phyloP scores from a whole-genome alignment of 495 filamentous ascomycete species.

The Annulohypoxylon nitens region DNA sequence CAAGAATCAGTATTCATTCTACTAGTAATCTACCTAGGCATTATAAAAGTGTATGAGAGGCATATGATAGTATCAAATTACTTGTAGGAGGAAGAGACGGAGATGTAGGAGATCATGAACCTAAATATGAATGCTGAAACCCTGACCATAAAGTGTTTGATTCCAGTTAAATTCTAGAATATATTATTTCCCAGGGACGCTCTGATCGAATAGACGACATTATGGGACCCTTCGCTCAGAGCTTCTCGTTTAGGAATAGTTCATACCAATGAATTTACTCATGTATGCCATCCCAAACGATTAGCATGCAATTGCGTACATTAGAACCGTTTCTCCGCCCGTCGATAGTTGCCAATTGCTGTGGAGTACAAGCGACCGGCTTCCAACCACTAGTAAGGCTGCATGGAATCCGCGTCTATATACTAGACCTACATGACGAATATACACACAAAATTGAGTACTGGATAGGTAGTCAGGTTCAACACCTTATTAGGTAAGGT shows the following conservation, averaged over 20 bases:
- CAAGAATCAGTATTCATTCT: too few species aligned
- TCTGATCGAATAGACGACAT: neutral
- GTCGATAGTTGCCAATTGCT: slow-evolving; percentile 2
- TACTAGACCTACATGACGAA: too few species aligned
- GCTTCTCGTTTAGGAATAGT: slow-evolving; percentile 4
- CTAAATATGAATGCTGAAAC: neutral
- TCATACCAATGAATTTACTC: neutral
- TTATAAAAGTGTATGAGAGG: too few species aligned
- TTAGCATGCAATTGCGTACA: slow-evolving; percentile 11
- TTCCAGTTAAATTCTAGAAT: neutral
- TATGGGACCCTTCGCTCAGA: too few species aligned
- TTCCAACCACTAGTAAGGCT: neutral
- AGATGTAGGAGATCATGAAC: neutral
- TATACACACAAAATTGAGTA: too few species aligned
- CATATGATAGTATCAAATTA: too few species aligned
- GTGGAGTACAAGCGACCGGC: neutral
- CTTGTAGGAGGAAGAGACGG: too few species aligned
- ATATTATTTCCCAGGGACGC: neutral
- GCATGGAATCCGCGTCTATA: neutral
- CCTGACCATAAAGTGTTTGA: neutral
- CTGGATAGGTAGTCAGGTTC: too few species aligned
- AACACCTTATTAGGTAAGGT: too few species aligned
- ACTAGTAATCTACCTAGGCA: too few species aligned
- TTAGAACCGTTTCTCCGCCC: slow-evolving; percentile 6
- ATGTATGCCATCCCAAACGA: neutral